Evolutionary conservation across 495 filamentous ascomycete genomes (phyloP).

Genomic region (Pseudevernia furfuracea): DNA sequence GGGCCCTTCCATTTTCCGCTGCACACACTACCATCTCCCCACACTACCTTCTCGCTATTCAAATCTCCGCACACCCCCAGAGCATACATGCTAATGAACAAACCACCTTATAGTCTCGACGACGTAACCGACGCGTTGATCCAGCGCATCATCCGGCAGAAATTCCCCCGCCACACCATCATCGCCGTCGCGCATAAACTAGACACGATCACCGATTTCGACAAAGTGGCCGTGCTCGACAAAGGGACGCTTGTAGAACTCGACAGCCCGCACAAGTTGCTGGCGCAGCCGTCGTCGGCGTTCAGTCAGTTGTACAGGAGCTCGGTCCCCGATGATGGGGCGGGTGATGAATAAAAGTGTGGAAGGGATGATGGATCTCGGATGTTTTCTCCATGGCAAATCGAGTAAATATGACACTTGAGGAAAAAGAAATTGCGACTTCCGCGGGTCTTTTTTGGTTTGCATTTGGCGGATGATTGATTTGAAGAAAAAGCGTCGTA

Average conservation of each 20-base stretch:
- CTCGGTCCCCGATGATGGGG: neutral
- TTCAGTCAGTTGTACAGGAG: conserved; percentile 22
- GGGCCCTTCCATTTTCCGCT: neutral
- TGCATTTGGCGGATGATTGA: too few species aligned
- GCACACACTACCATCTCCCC: neutral
- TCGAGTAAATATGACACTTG: too few species aligned
- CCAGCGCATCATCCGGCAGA: conserved; percentile 51
- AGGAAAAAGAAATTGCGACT: too few species aligned
- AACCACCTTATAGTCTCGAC: conserved; percentile 38
- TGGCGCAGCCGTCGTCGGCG: conserved; percentile 19
- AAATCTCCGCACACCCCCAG: neutral
- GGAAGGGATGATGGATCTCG: too few species aligned
- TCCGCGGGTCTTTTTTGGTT: too few species aligned
- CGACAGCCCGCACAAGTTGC: conserved; percentile 35
- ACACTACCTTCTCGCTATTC: neutral
- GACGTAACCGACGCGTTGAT: conserved; percentile 49
- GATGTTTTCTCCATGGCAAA: too few species aligned
- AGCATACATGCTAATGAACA: neutral
- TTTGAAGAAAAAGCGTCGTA: too few species aligned
- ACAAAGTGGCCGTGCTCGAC: conserved; percentile 42
- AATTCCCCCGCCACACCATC: conserved; percentile 51
- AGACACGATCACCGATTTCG: conserved; percentile 50
- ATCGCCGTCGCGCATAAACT: conserved; percentile 57
- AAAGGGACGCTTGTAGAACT: conserved; percentile 41
- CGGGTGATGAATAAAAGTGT: neutral